A percentile compares a stretch with the other conserved stretches of the same genome.
These are phyloP conservation scores for Kingdonia uniflora DNA, from an alignment of 164 flowering plant species.

Conservation along the genomic window DNA sequence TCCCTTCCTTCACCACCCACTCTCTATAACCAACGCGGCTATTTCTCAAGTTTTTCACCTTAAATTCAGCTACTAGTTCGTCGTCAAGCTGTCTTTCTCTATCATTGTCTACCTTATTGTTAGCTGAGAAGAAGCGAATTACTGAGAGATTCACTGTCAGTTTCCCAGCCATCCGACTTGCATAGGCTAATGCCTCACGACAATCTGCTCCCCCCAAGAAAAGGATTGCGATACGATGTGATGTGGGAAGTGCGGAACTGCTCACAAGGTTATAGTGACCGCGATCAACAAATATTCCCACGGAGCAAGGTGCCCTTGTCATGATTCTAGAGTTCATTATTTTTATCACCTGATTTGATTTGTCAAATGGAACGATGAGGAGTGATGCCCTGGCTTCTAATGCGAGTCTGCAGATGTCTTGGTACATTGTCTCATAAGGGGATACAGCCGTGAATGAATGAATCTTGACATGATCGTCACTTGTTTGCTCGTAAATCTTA, in stretches of 20 bases:
- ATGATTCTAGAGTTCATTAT: background rate
- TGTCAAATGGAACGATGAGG: background rate
- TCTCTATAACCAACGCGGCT: constrained; percentile 22
- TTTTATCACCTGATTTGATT: background rate
- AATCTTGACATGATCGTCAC: background rate
- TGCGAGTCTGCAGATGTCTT: background rate
- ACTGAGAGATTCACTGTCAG: constrained; percentile 22
- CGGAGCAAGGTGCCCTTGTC: background rate
- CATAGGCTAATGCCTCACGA: constrained; percentile 36
- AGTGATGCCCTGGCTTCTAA: background rate
- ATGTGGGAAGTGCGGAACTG: too few relatives aligned
- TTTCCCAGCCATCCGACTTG: constrained; percentile 27
- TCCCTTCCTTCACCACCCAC: constrained; percentile 28
- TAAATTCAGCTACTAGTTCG: constrained; percentile 15
- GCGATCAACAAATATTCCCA: constrained; percentile 1
- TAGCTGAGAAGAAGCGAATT: constrained; percentile 12
- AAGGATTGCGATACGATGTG: constrained; percentile 3
- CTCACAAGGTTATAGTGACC: background rate
- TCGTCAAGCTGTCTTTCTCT: constrained; percentile 18
- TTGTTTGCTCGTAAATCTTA: constrained; percentile 2
- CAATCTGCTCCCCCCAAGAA: constrained; percentile 46
- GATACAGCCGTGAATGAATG: background rate
- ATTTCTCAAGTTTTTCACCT: constrained; percentile 10
- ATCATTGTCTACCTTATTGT: background rate
- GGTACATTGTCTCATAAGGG: constrained; percentile 1